These are phyloP conservation scores for Myrica gale DNA, from an alignment of 306 rosid genomes.

Conservation along the genomic window DNA sequence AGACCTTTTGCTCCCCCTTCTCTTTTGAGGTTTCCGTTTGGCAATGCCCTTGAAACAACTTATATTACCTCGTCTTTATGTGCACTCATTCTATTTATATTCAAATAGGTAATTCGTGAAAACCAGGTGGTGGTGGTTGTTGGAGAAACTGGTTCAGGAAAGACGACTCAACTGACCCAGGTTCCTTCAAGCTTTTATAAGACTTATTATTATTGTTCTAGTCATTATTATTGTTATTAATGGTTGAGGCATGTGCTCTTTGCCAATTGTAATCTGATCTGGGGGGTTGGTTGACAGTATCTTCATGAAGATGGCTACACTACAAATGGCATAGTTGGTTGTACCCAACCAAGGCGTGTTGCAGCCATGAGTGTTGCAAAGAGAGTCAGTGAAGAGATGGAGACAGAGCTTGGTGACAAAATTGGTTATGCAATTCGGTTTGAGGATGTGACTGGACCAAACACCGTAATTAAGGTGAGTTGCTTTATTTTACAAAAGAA, in stretches of 20 bases:
- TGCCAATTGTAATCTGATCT: constrained; percentile 27
- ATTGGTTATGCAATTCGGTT: constrained; percentile 98
- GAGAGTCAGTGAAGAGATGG: constrained; percentile 99
- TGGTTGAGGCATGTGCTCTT: constrained; percentile 11
- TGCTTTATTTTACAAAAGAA: neutral
- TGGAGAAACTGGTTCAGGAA: constrained; percentile 99
- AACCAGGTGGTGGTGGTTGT: constrained; percentile 92
- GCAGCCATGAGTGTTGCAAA: constrained; percentile 99
- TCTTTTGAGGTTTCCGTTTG: constrained; percentile 5
- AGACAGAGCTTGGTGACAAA: constrained; percentile 83
- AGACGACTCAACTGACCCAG: constrained; percentile 97
- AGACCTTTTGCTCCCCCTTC: neutral
- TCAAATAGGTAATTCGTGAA: constrained; percentile 76
- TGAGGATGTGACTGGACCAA: constrained; percentile 95
- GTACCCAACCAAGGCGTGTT: constrained; percentile 99
- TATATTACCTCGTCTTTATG: constrained; percentile 11
- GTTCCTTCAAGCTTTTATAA: constrained; percentile 34
- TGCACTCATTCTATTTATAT: constrained; percentile 20
- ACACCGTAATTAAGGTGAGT: constrained; percentile 77
- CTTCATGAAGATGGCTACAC: constrained; percentile 94
- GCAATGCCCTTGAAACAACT: constrained; percentile 14
- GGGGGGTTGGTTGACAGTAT: constrained; percentile 58
- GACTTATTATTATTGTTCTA: neutral
- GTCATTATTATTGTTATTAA: neutral
- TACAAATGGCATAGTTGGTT: constrained; percentile 69